phyloP scores from a whole-genome alignment of 2,329 filamentous ascomycete species.

The Aspergillus sp. region DNA sequence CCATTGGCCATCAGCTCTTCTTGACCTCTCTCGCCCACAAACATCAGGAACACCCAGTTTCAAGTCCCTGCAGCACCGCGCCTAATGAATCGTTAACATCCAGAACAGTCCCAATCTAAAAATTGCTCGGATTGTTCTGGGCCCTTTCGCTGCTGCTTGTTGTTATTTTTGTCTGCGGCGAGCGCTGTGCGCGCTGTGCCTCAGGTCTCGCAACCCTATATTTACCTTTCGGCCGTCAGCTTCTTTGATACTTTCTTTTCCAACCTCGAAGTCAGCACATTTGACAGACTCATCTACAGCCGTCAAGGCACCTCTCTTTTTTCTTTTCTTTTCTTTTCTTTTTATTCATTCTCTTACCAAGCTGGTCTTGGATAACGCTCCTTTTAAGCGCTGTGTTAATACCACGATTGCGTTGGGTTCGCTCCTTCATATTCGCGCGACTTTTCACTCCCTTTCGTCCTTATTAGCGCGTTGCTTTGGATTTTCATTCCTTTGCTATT shows the following conservation, averaged over 20 bases:
- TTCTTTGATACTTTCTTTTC: constrained; percentile 3
- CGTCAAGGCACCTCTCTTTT: constrained; percentile 3
- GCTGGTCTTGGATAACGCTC: constrained; percentile 19
- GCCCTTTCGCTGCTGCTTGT: constrained; percentile 14
- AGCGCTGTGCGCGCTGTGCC: not conserved
- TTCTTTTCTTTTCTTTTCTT: constrained; percentile 1
- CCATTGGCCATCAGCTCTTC: constrained; percentile 19
- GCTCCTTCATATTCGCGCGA: not conserved
- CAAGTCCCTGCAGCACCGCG: constrained; percentile 18
- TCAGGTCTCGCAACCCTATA: constrained; percentile 12
- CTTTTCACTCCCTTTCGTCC: not conserved
- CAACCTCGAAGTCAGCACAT: not conserved
- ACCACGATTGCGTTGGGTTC: not conserved
- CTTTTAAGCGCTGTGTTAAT: constrained; percentile 9
- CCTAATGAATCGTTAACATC: constrained; percentile 22
- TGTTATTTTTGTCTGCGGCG: constrained; percentile 14
- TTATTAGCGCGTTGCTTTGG: constrained; percentile 4
- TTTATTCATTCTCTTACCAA: constrained; percentile 13
- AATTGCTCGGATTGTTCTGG: constrained; percentile 14
- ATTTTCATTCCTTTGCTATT: constrained; percentile 1
- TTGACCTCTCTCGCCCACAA: constrained; percentile 5
- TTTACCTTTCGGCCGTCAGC: constrained; percentile 6
- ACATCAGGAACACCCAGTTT: constrained; percentile 19
- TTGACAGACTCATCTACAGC: constrained; percentile 1
- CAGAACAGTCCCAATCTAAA: constrained; percentile 10